A percentile compares a stretch with the other conserved stretches of the same genome.
Evolutionary conservation across 106 monocot genomes (phyloP).

Genomic region (Dendrobium huoshanense): DNA sequence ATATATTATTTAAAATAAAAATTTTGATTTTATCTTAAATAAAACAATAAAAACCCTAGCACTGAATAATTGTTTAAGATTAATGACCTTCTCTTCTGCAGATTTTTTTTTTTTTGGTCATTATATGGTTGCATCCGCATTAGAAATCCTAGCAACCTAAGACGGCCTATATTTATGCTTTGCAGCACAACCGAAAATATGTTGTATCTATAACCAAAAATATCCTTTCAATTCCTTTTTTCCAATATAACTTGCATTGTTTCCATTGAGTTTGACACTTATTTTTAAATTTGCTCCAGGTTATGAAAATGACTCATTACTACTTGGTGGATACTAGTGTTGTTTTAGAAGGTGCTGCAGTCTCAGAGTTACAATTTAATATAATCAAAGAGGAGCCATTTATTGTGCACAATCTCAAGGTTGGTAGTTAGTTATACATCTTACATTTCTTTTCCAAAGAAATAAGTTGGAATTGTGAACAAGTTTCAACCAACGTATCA

Average conservation of each 20-base stretch:
- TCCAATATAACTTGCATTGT: background rate
- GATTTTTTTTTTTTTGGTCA: no score
- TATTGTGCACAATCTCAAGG: conserved; percentile 63
- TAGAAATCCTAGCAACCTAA: background rate
- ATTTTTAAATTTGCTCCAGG: conserved; percentile 35
- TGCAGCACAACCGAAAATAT: background rate
- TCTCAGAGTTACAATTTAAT: conserved; percentile 86
- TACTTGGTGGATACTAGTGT: conserved; percentile 95
- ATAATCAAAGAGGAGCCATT: conserved; percentile 82
- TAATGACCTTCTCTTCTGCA: no score
- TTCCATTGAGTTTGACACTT: background rate
- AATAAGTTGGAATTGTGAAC: background rate
- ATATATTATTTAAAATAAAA: no score
- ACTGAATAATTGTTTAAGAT: no score
- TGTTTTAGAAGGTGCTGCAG: conserved; percentile 86
- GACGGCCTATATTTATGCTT: background rate
- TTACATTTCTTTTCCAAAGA: background rate
- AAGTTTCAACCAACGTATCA: background rate
- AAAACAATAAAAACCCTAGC: no score
- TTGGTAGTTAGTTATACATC: conserved; percentile 11
- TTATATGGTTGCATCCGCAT: no score
- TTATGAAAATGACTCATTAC: conserved; percentile 95
- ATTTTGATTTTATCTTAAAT: no score
- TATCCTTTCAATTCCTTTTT: background rate
- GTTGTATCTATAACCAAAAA: background rate